Evolutionary conservation across 805 yeast genomes (phyloP), one percentile per base, ranked within the genome.

Genomic region (Myxozyma kluyveri): DNA sequence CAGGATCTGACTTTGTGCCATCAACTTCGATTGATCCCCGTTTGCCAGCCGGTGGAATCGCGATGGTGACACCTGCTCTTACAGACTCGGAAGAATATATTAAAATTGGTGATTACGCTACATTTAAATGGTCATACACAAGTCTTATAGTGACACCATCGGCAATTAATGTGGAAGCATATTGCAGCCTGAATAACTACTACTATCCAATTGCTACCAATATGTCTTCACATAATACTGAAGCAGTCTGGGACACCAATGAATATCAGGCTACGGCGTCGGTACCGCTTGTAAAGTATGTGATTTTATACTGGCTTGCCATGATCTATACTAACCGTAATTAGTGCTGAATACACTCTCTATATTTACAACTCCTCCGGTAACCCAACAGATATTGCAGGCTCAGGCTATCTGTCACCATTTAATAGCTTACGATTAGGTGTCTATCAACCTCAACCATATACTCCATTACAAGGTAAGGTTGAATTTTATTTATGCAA

Each of bases 61-160:
- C 67, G 1, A 48, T 72, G 48, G 35, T 57, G 4, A 64, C 69
- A 6, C 75, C 75, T 0, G 61, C 60, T 5, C 54, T 69, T 3
- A 67, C 72, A 9, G 60, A 61, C 31, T 48, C 64, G 12, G 42
- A 64, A 7, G 67, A 73, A 0, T 72, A 72, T 46, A 58, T 72
- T 48, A 69, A 68, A 55, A 56, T 67, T 29, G 75, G 75, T 2
- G 67, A 63, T 19, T 52, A 58, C 26, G 75, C 73, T 19, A 70
- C 75, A 4, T 72, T 72, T 53, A 61, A 66, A 29, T 72, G 75
- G 75, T 63, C 65, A 29, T 72, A 66, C 56, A 70, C 75, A 12
- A 60, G 63, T 47, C 62, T 72, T 14, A 38, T 48, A 2, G 62
- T 67, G n/a, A 63, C 71, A 6, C 75, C 75, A 1, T 52, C 63